Base-by-base conservation (phyloP, 768 basidiomycete species). In the Galerina marginata region DNA sequence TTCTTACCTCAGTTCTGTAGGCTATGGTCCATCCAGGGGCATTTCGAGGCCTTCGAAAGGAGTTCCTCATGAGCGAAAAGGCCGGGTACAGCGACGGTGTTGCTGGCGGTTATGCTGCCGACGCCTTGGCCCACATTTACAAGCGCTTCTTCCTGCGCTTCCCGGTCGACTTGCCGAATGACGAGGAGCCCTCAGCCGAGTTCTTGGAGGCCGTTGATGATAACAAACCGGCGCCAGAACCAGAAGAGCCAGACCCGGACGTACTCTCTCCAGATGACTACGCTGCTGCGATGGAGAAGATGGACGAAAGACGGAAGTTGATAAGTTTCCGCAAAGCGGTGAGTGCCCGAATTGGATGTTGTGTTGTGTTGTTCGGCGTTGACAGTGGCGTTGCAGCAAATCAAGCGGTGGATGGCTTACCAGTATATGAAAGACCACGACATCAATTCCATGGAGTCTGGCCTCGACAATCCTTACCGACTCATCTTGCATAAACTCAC, bases 1-100 rank as follows among this genome's bases (percentile, higher is more conserved):
- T 20, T 20, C 20, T 20, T 20, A 20, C 20, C 20, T 20, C 20
- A 20, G 20, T 20, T 20, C 20, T 20, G 20, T 20, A 20, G 20
- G 20, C 6, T 16, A 45, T 44, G 42, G 36, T 44, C 9, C 15
- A 45, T 26, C 52, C 52, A 3, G 52, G 52, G 2, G 40, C 39
- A 9, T 54, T 54, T 39, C 56, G 33, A 2, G 56, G 56, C 11
- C 12, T 23, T 4, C 36, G 47, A 25, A 49, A 50, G 29, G 56
- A 39, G 15, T 57, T 57, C 16, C 26, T 57, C 9, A 3, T 40
- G 16, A 29, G 39, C 16, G 38, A 57, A n/a, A 57, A 57, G n/a
- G 16, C 39, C 1, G 33, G 20, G 10, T 42, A 49, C 20, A 25
- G 20, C 3, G 10, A 9, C 12, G 37, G 37, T 15, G 47, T 57